Conservation (phyloP, 768 basidiomycete genomes). For the Hypsizygus marmoreus region DNA sequence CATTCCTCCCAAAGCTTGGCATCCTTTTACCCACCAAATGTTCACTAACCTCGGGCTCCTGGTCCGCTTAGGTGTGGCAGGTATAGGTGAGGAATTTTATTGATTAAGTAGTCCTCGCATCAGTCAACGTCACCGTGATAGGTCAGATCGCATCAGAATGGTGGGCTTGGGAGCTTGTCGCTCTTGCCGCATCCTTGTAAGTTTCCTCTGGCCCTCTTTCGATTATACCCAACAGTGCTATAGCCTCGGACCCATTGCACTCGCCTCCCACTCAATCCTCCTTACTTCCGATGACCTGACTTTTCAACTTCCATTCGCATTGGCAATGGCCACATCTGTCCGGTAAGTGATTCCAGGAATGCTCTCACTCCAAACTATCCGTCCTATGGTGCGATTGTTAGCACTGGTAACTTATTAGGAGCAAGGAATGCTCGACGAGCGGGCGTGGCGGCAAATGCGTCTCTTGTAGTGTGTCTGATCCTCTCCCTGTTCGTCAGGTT, state of each 20-base stretch:
- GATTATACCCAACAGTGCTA: not conserved
- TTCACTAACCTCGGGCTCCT: slow-evolving; percentile 71
- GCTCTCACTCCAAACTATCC: not conserved
- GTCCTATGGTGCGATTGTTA: not conserved
- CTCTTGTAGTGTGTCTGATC: slow-evolving; percentile 63
- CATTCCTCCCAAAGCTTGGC: slow-evolving; percentile 76
- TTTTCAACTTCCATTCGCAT: slow-evolving; percentile 79
- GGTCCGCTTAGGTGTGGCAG: slow-evolving; percentile 75
- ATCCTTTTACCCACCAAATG: slow-evolving; percentile 62
- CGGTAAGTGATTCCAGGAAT: slow-evolving; percentile 46
- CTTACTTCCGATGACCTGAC: slow-evolving; percentile 69
- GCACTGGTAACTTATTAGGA: slow-evolving; percentile 17
- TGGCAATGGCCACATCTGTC: slow-evolving; percentile 82
- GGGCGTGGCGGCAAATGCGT: slow-evolving; percentile 39
- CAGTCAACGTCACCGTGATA: slow-evolving; percentile 13
- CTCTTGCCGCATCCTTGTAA: slow-evolving; percentile 51
- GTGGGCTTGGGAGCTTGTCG: slow-evolving; percentile 95
- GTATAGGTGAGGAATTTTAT: slow-evolving; percentile 64
- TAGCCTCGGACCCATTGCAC: slow-evolving; percentile 73
- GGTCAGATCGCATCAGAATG: slow-evolving; percentile 87
- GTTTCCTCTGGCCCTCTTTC: slow-evolving; percentile 13
- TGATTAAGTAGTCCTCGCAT: not conserved
- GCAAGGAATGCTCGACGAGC: slow-evolving; percentile 13
- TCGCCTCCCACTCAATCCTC: slow-evolving; percentile 89
- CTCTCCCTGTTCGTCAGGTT: slow-evolving; percentile 8